phyloP scores from a whole-genome alignment of 176 grass and related monocot species.

The Luzula sylvatica region DNA sequence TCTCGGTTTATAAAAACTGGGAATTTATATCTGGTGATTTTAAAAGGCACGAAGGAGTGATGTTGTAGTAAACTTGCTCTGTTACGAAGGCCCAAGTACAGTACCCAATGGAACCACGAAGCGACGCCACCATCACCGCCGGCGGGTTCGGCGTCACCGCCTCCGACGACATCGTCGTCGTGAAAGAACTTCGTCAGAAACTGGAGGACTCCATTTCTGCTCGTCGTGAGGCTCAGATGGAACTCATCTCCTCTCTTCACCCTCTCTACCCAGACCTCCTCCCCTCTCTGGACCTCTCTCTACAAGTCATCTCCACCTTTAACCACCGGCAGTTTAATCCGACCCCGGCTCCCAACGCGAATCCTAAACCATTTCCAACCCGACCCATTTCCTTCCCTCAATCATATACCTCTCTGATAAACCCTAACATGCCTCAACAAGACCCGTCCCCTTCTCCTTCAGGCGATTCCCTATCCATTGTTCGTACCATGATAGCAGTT shows the following conservation, averaged over 20 bases:
- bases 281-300: slow-evolving; percentile 62
- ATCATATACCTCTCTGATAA: slow-evolving; percentile 36
- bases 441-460: slow-evolving; percentile 24
- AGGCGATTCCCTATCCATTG: slow-evolving; percentile 41
- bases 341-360: slow-evolving; percentile 33
- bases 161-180: slow-evolving; percentile 42
- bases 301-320: slow-evolving; percentile 75
- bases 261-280: slow-evolving; percentile 57
- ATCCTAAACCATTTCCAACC: slow-evolving; percentile 34
- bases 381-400: slow-evolving; percentile 27
- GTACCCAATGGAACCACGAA: background rate
- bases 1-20: too few species aligned
- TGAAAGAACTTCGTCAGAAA: slow-evolving; percentile 56
- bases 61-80: too few species aligned
- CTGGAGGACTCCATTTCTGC: slow-evolving; percentile 50
- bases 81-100: too few species aligned
- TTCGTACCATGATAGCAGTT: slow-evolving; percentile 81
- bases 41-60: too few species aligned
- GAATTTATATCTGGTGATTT: too few species aligned
- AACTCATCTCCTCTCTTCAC: slow-evolving; percentile 68
- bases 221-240: slow-evolving; percentile 59
- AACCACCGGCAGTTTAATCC: slow-evolving; percentile 64
- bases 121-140: slow-evolving; percentile 30
- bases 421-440: slow-evolving; percentile 42
- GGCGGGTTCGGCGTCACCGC: slow-evolving; percentile 28